Conservation (phyloP, 2,329 filamentous ascomycete species). For the Fusarium nurragi region DNA sequence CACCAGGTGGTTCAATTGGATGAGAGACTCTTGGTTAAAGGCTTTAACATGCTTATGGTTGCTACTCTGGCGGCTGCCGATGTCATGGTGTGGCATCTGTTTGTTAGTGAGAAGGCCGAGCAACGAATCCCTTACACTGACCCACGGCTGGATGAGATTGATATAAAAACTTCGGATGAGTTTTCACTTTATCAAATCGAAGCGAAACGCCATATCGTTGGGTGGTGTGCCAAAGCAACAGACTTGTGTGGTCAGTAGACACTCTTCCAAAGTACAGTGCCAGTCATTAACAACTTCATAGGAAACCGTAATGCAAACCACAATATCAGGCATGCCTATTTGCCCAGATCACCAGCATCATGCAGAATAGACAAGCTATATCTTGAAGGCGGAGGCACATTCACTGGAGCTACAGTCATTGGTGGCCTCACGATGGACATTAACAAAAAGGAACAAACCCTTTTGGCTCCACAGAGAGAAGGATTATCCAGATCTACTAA, state of each 20-base stretch:
- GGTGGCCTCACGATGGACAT: slow-evolving; percentile 5
- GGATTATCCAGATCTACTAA: slow-evolving; percentile 19
- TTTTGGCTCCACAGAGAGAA: slow-evolving; percentile 23
- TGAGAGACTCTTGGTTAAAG: slow-evolving; percentile 11
- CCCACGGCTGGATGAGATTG: background rate
- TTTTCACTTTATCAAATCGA: background rate
- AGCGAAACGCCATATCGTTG: slow-evolving; percentile 14
- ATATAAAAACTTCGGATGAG: background rate
- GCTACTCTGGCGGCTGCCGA: background rate
- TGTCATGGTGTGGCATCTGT: slow-evolving; percentile 22
- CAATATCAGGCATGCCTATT: background rate
- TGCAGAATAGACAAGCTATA: slow-evolving; percentile 14
- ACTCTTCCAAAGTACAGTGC: too few relatives aligned
- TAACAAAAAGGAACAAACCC: slow-evolving; percentile 15
- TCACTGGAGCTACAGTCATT: background rate
- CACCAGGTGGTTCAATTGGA: background rate
- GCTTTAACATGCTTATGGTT: slow-evolving; percentile 7
- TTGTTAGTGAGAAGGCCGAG: background rate
- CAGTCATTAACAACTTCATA: background rate
- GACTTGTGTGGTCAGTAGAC: slow-evolving; percentile 11
- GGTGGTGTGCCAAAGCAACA: slow-evolving; percentile 18
- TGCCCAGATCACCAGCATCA: background rate
- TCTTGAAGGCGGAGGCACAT: slow-evolving; percentile 3
- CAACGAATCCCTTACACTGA: slow-evolving; percentile 21
- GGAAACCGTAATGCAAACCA: background rate